Conservation (phyloP, 2,329 filamentous ascomycete species). For the Beauveria sp. region DNA sequence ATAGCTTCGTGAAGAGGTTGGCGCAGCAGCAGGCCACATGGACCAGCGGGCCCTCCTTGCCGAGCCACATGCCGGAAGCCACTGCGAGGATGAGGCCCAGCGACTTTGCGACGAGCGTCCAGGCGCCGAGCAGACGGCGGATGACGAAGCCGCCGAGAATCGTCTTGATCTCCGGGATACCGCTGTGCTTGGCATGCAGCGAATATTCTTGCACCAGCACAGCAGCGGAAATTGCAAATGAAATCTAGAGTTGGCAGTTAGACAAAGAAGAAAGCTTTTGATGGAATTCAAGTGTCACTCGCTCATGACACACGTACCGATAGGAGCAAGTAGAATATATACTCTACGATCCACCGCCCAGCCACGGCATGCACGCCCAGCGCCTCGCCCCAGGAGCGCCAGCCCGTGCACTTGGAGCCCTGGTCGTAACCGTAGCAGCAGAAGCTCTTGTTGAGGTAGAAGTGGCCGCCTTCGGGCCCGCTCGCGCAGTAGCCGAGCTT, state of each 20-base stretch:
- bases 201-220: constrained; percentile 78
- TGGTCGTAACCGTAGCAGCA: constrained; percentile 92
- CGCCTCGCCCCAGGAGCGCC: constrained; percentile 77
- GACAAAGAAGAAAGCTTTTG: not conserved
- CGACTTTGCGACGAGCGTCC: constrained; percentile 87
- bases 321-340: constrained; percentile 77
- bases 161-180: constrained; percentile 97
- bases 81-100: constrained; percentile 86
- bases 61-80: constrained; percentile 90
- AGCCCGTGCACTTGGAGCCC: constrained; percentile 73
- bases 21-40: constrained; percentile 97
- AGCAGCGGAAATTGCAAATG: constrained; percentile 71
- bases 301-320: constrained; percentile 51
- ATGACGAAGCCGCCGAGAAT: constrained; percentile 92
- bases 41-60: constrained; percentile 91
- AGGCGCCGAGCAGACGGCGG: constrained; percentile 72
- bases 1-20: constrained; percentile 76
- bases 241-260: constrained; percentile 40
- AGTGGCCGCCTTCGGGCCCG: constrained; percentile 66
- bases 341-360: constrained; percentile 77
- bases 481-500: constrained; percentile 85
- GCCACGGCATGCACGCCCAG: constrained; percentile 57
- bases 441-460: constrained; percentile 86
- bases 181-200: constrained; percentile 84
- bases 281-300: too few relatives aligned